These are phyloP conservation scores for Coemansia sp. DNA, from an alignment of 192 early-diverging fungal species.

Conservation along the genomic window DNA sequence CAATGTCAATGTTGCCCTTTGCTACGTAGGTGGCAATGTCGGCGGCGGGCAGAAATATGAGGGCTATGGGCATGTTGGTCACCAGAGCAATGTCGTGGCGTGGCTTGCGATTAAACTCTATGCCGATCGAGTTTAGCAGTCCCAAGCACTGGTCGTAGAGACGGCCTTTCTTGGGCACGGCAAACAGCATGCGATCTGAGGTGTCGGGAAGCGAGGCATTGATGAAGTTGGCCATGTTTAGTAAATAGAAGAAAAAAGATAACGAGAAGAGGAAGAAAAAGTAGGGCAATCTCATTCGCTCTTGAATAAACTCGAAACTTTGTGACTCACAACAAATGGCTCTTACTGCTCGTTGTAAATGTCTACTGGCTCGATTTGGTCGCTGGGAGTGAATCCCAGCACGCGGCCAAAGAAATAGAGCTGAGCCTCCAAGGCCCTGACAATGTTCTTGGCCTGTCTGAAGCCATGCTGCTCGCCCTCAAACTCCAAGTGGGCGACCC, in stretches of 20 bases:
- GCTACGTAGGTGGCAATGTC: conserved; percentile 97
- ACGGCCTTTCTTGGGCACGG: conserved; percentile 98
- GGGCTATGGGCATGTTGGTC: conserved; percentile 87
- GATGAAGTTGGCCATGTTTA: conserved; percentile 20
- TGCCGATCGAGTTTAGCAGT: conserved; percentile 85
- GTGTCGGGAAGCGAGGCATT: conserved; percentile 44
- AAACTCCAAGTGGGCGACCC: conserved; percentile 61
- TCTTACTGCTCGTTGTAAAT: conserved; percentile 20
- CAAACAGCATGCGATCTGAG: conserved; percentile 78
- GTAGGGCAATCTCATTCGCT: too few relatives aligned
- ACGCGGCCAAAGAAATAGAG: conserved; percentile 67
- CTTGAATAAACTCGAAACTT: too few relatives aligned
- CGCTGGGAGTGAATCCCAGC: conserved; percentile 60
- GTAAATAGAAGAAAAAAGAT: background rate
- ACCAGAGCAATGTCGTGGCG: conserved; percentile 97
- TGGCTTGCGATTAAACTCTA: conserved; percentile 91
- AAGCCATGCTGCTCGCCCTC: conserved; percentile 72
- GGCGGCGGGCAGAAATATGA: conserved; percentile 92
- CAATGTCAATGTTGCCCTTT: conserved; percentile 92
- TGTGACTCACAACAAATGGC: too few relatives aligned
- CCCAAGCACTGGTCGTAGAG: conserved; percentile 85
- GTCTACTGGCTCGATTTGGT: conserved; percentile 40
- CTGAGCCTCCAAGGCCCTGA: conserved; percentile 59
- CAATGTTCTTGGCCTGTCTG: conserved; percentile 64
- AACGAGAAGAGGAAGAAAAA: background rate